Evolutionary conservation across 495 filamentous ascomycete genomes (phyloP).

Genomic region (Chaetomium fimeti): DNA sequence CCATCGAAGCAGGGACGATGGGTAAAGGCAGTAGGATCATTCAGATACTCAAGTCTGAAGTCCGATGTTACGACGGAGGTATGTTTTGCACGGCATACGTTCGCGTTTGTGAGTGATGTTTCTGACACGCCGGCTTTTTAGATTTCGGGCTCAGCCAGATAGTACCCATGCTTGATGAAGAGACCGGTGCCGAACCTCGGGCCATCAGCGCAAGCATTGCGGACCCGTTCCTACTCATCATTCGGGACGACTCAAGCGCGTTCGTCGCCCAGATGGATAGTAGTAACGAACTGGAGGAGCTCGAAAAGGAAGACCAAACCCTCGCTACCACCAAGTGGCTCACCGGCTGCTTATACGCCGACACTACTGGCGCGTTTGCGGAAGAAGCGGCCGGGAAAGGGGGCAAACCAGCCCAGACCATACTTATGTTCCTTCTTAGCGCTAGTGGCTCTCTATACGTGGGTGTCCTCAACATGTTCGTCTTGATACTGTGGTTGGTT

Average conservation of each 20-base stretch:
- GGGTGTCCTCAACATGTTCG: constrained; percentile 31
- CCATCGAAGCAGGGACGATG: constrained; percentile 76
- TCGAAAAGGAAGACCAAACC: constrained; percentile 57
- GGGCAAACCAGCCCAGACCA: constrained; percentile 44
- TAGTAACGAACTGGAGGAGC: constrained; percentile 80
- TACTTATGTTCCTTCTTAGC: constrained; percentile 73
- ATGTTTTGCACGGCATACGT: constrained; percentile 35
- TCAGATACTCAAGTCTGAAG: constrained; percentile 78
- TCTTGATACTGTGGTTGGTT: background rate
- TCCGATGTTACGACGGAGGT: constrained; percentile 86
- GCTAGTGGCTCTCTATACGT: constrained; percentile 71
- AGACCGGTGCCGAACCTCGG: constrained; percentile 69
- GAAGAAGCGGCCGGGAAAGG: constrained; percentile 44
- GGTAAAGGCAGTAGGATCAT: constrained; percentile 72
- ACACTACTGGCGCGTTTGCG: constrained; percentile 58
- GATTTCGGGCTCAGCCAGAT: constrained; percentile 86
- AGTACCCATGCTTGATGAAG: constrained; percentile 83
- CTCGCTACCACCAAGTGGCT: constrained; percentile 66
- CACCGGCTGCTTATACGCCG: constrained; percentile 75
- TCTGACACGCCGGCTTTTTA: constrained; percentile 36
- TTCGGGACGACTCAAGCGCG: constrained; percentile 77
- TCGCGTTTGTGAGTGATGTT: constrained; percentile 21
- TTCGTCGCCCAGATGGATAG: constrained; percentile 73
- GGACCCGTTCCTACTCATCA: constrained; percentile 83
- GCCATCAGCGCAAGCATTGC: constrained; percentile 78